A percentile compares a stretch with the other conserved stretches of the same genome.
Evolutionary conservation across 192 early-diverging fungal genomes (phyloP).

Genomic region (Coemansia sp.): DNA sequence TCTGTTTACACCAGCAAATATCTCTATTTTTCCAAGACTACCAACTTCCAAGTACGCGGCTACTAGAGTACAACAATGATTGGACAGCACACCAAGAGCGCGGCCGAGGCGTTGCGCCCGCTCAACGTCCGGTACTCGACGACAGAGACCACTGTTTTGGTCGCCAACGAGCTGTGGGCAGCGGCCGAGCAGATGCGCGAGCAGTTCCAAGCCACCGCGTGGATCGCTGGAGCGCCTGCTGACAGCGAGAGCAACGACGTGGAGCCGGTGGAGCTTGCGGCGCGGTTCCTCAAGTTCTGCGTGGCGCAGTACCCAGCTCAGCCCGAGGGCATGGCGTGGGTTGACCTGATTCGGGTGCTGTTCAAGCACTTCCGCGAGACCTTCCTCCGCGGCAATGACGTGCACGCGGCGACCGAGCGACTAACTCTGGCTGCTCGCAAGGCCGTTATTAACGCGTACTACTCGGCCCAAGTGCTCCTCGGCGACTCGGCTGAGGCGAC

Average conservation of each 20-base stretch:
- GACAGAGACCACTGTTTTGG: slow-evolving; percentile 76
- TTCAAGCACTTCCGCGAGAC: slow-evolving; percentile 72
- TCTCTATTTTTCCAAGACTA: neutral
- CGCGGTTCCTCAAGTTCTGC: slow-evolving; percentile 69
- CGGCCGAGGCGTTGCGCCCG: slow-evolving; percentile 61
- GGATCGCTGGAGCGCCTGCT: slow-evolving; percentile 37
- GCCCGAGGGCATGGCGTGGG: slow-evolving; percentile 54
- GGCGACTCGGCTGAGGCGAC: slow-evolving; percentile 25
- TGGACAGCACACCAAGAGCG: slow-evolving; percentile 36
- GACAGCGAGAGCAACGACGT: slow-evolving; percentile 60
- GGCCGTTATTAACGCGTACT: slow-evolving; percentile 73
- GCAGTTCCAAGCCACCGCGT: slow-evolving; percentile 57
- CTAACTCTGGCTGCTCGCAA: slow-evolving; percentile 58
- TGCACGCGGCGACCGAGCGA: slow-evolving; percentile 71
- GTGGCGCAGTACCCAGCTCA: slow-evolving; percentile 41
- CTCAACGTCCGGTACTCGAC: slow-evolving; percentile 76
- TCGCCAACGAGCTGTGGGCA: slow-evolving; percentile 84
- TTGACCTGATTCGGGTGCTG: slow-evolving; percentile 68
- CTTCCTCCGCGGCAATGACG: slow-evolving; percentile 77
- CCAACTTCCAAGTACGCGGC: neutral
- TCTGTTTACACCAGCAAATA: neutral
- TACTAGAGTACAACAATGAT: slow-evolving; percentile 23
- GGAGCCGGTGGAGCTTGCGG: slow-evolving; percentile 69
- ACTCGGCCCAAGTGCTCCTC: slow-evolving; percentile 69
- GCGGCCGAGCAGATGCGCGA: slow-evolving; percentile 83